Conservation (phyloP, 1,284 basidiomycete species). For the Earliella scabrosa region DNA sequence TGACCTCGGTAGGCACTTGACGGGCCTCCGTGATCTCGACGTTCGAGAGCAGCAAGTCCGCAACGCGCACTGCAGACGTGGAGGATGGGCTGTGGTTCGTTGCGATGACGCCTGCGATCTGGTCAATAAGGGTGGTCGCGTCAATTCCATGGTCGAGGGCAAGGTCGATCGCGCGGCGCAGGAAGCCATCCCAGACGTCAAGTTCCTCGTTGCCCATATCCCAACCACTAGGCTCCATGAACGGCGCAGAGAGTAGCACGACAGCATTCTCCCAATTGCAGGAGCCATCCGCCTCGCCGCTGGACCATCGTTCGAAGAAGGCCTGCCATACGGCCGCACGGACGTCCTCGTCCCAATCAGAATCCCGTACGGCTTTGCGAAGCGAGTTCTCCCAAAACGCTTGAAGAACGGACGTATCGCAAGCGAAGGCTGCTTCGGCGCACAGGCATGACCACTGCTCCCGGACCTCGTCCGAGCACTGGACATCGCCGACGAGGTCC, state of each 20-base stretch:
- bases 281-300: constrained; percentile 28
- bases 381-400: constrained; percentile 53
- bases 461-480: constrained; percentile 44
- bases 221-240: constrained; percentile 57
- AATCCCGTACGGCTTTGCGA: constrained; percentile 23
- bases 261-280: constrained; percentile 56
- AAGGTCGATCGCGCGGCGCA: constrained; percentile 53
- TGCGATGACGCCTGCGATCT: constrained; percentile 52
- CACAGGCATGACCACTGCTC: constrained; percentile 64
- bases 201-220: constrained; percentile 58
- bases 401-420: constrained; percentile 49
- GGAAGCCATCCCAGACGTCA: constrained; percentile 58
- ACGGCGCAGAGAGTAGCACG: constrained; percentile 64
- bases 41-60: constrained; percentile 61
- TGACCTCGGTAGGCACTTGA: constrained; percentile 48
- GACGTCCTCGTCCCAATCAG: constrained; percentile 42
- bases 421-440: constrained; percentile 48
- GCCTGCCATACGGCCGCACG: constrained; percentile 57
- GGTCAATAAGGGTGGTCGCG: constrained; percentile 52
- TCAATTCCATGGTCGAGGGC: constrained; percentile 65
- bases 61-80: constrained; percentile 51
- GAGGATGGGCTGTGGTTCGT: constrained; percentile 47
- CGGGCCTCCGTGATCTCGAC: constrained; percentile 53
- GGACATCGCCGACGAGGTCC: constrained; percentile 49
- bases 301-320: constrained; percentile 57